Base-by-base conservation (phyloP, 164 flowering plant species). In the Piper longum region DNA sequence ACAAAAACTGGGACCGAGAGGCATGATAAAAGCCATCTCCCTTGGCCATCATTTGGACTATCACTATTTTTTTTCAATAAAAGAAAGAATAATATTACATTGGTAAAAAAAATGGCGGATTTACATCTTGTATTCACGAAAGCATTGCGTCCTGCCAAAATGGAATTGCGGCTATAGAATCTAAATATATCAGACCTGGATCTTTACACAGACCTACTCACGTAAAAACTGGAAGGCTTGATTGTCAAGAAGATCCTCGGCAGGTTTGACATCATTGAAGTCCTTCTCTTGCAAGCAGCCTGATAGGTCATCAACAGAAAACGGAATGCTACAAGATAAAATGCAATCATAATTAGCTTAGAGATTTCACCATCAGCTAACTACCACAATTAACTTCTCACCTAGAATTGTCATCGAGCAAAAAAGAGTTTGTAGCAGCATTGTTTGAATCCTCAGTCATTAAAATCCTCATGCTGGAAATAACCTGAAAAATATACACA, bases 351-450 rank as follows among this genome's bases (percentile, higher is more conserved):
- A 48, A 48, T 48, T 9, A 48, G 52, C 52, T 48, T 9, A 9
- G 52, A 12, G 14, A 5, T 2, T 48, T 14, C 52, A 48, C 52
- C 9, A 48, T 14, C 14, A 5, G 52, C 52, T 14, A 9, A 48
- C 14, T 14, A 48, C 9, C 14, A 48, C 1, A 9, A 17, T 60
- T 48, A 14, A 13, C 65, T 88, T 95, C 97, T 79, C 64, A 93
- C 99, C 97, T 80, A 69, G 93, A 81, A 78, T 80, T 72, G 63
- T 95, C 97, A 59, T 91, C 93, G 80, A 95, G 73, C 76, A 87
- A 73, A 69, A 80, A 88, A 54, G 96, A 81, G 66, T 70, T 74
- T 71, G 80, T 75, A 26, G 57, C 83, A 12, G 78, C 81, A 67
- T 73, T 75, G 62, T 67, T 76, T 26, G 88, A 77, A 57, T 84